Percentiles rank a stretch among this genome's conserved stretches.
phyloP scores from a whole-genome alignment of 495 filamentous ascomycete species.

The Eremomyces bilateralis region DNA sequence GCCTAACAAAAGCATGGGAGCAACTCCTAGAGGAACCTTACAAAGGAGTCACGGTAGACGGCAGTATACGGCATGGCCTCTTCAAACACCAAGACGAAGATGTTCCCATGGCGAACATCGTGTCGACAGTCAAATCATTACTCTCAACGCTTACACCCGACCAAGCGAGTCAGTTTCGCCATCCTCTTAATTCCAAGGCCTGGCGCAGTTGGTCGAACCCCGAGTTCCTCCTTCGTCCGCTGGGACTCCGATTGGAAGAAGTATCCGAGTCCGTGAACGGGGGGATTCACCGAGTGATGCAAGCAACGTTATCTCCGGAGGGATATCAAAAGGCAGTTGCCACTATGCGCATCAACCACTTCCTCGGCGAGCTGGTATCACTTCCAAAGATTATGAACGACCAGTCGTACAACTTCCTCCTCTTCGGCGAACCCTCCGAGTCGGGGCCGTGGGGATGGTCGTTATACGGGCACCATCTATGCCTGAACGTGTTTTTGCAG shows the following conservation, averaged over 20 bases:
- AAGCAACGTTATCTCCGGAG: constrained; percentile 35
- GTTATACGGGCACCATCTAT: constrained; percentile 61
- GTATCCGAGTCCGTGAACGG: constrained; percentile 13
- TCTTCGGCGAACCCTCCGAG: constrained; percentile 33
- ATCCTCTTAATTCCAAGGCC: constrained; percentile 46
- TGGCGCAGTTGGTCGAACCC: constrained; percentile 62
- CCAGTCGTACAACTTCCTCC: constrained; percentile 49
- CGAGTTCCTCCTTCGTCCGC: constrained; percentile 33
- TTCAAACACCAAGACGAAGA: constrained; percentile 40
- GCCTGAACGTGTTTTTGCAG: constrained; percentile 48
- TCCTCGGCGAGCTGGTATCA: constrained; percentile 45
- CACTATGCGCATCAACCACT: constrained; percentile 59
- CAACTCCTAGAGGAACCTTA: constrained; percentile 45
- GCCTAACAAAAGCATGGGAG: constrained; percentile 43
- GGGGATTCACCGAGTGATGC: constrained; percentile 30
- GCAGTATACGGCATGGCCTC: constrained; percentile 30
- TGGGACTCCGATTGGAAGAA: constrained; percentile 46
- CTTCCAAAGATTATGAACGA: constrained; percentile 44
- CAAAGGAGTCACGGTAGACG: constrained; percentile 47
- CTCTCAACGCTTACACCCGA: constrained; percentile 23
- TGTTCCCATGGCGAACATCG: constrained; percentile 33
- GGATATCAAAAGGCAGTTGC: constrained; percentile 48
- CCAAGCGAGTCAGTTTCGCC: constrained; percentile 26
- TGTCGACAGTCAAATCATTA: constrained; percentile 24
- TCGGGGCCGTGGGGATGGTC: constrained; percentile 43